Conservation (phyloP, 495 filamentous ascomycete genomes). For the Xylaria nigripes region DNA sequence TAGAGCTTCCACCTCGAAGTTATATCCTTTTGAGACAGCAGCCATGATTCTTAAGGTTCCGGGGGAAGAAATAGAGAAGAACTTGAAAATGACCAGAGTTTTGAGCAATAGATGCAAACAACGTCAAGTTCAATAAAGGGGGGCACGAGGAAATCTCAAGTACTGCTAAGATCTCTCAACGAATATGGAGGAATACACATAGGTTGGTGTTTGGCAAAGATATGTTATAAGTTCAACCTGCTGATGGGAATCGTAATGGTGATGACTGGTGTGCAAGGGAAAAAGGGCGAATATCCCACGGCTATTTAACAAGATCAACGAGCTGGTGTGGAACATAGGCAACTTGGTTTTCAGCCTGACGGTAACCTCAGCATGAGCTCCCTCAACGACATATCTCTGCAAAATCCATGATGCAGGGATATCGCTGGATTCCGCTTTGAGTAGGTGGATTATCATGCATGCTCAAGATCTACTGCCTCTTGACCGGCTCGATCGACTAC, state of each 20-base stretch:
- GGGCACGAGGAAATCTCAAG: not conserved
- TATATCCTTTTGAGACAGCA: conserved; percentile 25
- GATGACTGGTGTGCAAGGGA: not conserved
- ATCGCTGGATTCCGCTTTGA: conserved; percentile 2
- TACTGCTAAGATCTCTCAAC: not conserved
- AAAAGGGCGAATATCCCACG: not conserved
- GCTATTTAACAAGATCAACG: conserved; percentile 5
- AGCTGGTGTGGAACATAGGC: not conserved
- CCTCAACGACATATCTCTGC: not conserved
- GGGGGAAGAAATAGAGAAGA: not conserved
- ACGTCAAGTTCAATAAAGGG: conserved; percentile 1
- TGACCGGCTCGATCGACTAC: conserved; percentile 3
- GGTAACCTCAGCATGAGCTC: conserved; percentile 2
- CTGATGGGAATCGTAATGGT: not conserved
- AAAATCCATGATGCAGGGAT: not conserved
- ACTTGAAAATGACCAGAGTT: not conserved
- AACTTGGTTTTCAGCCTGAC: not conserved
- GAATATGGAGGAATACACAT: not conserved
- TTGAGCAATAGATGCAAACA: not conserved
- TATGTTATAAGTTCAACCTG: conserved; percentile 1
- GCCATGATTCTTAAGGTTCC: conserved; percentile 15
- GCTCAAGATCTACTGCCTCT: conserved; percentile 6
- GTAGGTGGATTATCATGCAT: conserved; percentile 6
- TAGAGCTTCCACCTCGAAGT: conserved; percentile 32
- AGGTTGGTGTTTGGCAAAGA: not conserved